Conservation (phyloP, 1,284 basidiomycete species). For the Thecaphora frezii region DNA sequence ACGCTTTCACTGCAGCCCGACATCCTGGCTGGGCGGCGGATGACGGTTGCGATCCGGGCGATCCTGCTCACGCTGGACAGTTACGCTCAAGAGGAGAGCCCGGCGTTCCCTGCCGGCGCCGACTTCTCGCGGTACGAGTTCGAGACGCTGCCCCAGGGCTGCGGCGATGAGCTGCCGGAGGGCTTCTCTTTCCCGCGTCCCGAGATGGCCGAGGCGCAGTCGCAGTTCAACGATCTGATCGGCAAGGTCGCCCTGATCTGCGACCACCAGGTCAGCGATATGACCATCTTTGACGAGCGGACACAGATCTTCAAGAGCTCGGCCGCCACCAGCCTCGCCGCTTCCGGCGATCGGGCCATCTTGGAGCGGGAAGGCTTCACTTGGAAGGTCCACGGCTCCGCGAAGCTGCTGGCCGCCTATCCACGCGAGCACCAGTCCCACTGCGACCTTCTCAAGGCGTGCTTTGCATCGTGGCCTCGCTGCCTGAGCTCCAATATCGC, state of each 20-base stretch:
- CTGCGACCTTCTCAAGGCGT: slow-evolving; percentile 74
- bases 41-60: slow-evolving; percentile 75
- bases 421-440: slow-evolving; percentile 66
- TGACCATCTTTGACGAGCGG: slow-evolving; percentile 83
- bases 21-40: slow-evolving; percentile 61
- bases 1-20: slow-evolving; percentile 52
- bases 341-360: slow-evolving; percentile 25
- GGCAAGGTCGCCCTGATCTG: slow-evolving; percentile 69
- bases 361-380: slow-evolving; percentile 58
- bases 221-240: slow-evolving; percentile 69
- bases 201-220: slow-evolving; percentile 76
- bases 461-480: slow-evolving; percentile 84
- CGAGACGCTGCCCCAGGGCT: slow-evolving; percentile 27
- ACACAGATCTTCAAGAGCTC: slow-evolving; percentile 63
- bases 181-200: slow-evolving; percentile 62
- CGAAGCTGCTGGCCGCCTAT: slow-evolving; percentile 69
- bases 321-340: slow-evolving; percentile 5
- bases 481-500: slow-evolving; percentile 65
- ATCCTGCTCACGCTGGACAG: slow-evolving; percentile 72
- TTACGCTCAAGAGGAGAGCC: slow-evolving; percentile 70
- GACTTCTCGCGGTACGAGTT: slow-evolving; percentile 69
- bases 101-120: slow-evolving; percentile 72
- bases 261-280: slow-evolving; percentile 71
- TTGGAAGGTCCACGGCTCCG: slow-evolving; percentile 68
- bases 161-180: slow-evolving; percentile 41